Conservation (phyloP, 768 basidiomycete genomes). For the Epithele typhae region DNA sequence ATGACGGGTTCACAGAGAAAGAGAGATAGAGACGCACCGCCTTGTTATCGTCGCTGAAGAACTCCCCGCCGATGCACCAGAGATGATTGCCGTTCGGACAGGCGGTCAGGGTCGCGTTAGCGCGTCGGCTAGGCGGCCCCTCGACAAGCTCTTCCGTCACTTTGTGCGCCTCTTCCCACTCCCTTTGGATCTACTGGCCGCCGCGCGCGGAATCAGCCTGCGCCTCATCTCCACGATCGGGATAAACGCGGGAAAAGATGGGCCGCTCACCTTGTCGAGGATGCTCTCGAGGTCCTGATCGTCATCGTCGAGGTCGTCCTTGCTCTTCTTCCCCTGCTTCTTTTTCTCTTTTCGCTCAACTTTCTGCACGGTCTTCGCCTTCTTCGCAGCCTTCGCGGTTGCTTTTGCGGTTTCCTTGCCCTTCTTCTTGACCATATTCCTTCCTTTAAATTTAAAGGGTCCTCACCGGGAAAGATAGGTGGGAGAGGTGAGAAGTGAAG, state of each 20-base stretch:
- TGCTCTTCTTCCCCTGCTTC: slow-evolving; percentile 49
- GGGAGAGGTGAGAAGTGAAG: no score
- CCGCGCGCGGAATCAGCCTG: not conserved
- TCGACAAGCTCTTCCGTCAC: slow-evolving; percentile 84
- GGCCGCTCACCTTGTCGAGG: slow-evolving; percentile 59
- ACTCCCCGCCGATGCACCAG: slow-evolving; percentile 85
- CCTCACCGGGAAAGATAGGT: no score
- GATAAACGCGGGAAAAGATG: not conserved
- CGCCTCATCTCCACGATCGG: not conserved
- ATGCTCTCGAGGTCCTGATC: slow-evolving; percentile 82
- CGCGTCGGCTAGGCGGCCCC: slow-evolving; percentile 78
- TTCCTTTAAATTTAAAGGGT: no score
- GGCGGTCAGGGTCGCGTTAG: slow-evolving; percentile 76
- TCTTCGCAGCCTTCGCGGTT: slow-evolving; percentile 57
- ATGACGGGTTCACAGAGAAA: no score
- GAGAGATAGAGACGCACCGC: slow-evolving; percentile 42
- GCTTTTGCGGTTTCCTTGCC: slow-evolving; percentile 30
- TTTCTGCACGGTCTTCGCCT: slow-evolving; percentile 63
- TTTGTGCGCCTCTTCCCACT: slow-evolving; percentile 79
- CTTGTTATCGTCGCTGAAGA: slow-evolving; percentile 81
- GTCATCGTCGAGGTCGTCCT: slow-evolving; percentile 54
- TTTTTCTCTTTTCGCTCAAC: slow-evolving; percentile 63
- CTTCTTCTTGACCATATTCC: slow-evolving; percentile 65
- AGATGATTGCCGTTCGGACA: slow-evolving; percentile 80
- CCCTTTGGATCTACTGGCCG: slow-evolving; percentile 64